Evolutionary conservation across 257 asterid species (phyloP).

Genomic region (Plantago ovata): DNA sequence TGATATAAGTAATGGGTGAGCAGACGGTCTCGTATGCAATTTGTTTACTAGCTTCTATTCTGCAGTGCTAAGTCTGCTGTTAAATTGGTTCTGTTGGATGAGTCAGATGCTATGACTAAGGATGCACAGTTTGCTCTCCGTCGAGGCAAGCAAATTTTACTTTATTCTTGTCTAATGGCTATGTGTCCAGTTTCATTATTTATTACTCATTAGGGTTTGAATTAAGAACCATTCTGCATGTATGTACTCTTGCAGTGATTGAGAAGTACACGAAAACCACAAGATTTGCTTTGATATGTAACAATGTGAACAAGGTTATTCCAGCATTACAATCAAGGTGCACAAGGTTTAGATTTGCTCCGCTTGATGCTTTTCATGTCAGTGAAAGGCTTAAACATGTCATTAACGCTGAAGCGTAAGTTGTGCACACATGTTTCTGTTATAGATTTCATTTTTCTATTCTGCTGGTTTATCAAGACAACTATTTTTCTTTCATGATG

Average conservation of each 20-base stretch:
- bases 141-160: conserved; percentile 58
- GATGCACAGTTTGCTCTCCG: conserved; percentile 99
- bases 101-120: conserved; percentile 99
- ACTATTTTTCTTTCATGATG: not conserved
- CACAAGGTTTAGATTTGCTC: conserved; percentile 97
- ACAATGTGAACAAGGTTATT: conserved; percentile 92
- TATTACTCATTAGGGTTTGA: not conserved
- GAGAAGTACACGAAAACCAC: conserved; percentile 91
- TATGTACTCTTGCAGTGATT: conserved; percentile 60
- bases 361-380: conserved; percentile 80
- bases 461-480: conserved; percentile 3
- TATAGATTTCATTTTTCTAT: conserved; percentile 8
- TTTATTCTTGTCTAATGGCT: not conserved
- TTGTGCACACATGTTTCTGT: conserved; percentile 9
- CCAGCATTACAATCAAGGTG: conserved; percentile 98
- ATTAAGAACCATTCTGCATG: conserved; percentile 3
- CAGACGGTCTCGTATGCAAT: conserved; percentile 1
- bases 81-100: conserved; percentile 86
- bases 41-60: conserved; percentile 26
- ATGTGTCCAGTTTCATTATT: conserved; percentile 4
- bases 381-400: conserved; percentile 83
- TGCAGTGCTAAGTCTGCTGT: conserved; percentile 71
- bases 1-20: conserved; percentile 3
- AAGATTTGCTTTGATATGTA: conserved; percentile 91
- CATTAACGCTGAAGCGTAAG: conserved; percentile 75